A percentile compares a stretch with the other conserved stretches of the same genome.
Evolutionary conservation across 2,329 filamentous ascomycete species (phyloP).

Genomic region (Lachnellula willkommii): DNA sequence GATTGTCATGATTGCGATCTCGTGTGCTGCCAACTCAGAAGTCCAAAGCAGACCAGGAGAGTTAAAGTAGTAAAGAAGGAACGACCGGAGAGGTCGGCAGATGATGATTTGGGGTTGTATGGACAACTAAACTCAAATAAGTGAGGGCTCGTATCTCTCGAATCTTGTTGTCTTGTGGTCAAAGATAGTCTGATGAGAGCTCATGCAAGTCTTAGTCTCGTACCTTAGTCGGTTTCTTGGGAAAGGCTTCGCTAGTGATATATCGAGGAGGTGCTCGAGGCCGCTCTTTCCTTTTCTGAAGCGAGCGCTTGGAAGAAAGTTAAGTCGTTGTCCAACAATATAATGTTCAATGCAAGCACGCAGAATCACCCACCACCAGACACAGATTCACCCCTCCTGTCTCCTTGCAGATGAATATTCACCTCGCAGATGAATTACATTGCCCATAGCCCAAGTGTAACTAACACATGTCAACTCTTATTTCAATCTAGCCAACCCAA

Average conservation of each 20-base stretch:
- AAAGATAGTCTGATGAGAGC: background rate
- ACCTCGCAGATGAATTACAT: slow-evolving; percentile 6
- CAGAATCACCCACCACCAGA: background rate
- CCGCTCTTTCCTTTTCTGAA: background rate
- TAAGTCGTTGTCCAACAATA: no score
- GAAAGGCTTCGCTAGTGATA: no score
- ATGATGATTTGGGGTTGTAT: background rate
- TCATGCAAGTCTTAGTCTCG: background rate
- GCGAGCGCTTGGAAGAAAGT: background rate
- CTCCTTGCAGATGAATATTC: background rate
- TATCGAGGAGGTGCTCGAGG: no score
- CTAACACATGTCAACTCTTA: slow-evolving; percentile 1
- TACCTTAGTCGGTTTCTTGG: background rate
- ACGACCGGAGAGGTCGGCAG: background rate
- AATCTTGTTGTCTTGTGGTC: background rate
- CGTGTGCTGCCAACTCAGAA: background rate
- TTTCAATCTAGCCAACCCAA: background rate
- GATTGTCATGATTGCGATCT: background rate
- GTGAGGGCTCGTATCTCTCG: background rate
- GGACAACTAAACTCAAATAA: background rate
- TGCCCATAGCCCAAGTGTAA: slow-evolving; percentile 7
- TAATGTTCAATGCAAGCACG: background rate
- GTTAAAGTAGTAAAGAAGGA: background rate
- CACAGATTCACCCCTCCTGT: background rate
- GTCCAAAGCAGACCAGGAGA: background rate